These are phyloP conservation scores for Boeremia lycopersici DNA, from an alignment of 2,329 filamentous ascomycete genomes.

Conservation along the genomic window DNA sequence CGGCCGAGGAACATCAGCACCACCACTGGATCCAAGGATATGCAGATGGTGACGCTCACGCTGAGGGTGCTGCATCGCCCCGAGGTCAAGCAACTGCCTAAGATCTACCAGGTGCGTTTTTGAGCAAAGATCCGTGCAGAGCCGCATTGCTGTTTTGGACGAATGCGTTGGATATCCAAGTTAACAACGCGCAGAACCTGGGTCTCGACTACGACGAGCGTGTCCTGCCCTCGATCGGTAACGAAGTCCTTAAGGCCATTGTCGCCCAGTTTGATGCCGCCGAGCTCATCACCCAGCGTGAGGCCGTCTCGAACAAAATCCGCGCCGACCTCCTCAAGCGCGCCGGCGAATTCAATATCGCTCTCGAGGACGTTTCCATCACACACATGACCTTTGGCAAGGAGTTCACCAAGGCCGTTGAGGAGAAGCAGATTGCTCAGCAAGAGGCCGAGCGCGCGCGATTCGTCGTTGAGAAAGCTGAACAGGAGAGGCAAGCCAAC, in stretches of 20 bases:
- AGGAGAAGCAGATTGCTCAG: slow-evolving; percentile 99
- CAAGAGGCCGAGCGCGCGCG: slow-evolving; percentile 96
- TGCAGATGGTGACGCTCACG: slow-evolving; percentile 99
- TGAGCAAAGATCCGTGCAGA: neutral
- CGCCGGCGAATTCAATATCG: slow-evolving; percentile 97
- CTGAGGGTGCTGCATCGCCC: slow-evolving; percentile 93
- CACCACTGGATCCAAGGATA: slow-evolving; percentile 96
- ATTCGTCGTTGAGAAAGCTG: slow-evolving; percentile 98
- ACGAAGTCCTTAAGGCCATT: slow-evolving; percentile 62
- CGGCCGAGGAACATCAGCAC: slow-evolving; percentile 97
- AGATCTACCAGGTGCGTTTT: slow-evolving; percentile 89
- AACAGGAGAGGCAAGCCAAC: slow-evolving; percentile 98
- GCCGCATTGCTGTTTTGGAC: neutral
- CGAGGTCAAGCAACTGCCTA: slow-evolving; percentile 88
- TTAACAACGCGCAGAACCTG: slow-evolving; percentile 71
- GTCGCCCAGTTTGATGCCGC: slow-evolving; percentile 61
- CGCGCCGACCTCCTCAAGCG: slow-evolving; percentile 89
- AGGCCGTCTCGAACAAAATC: slow-evolving; percentile 95
- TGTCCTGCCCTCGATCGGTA: slow-evolving; percentile 60
- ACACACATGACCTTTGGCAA: slow-evolving; percentile 99
- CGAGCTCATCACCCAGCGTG: slow-evolving; percentile 91
- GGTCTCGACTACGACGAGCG: slow-evolving; percentile 92
- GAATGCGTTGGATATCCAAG: neutral
- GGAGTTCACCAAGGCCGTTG: slow-evolving; percentile 97
- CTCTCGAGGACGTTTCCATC: slow-evolving; percentile 97